Evolutionary conservation across 2,329 filamentous ascomycete species (phyloP), one percentile per base, ranked within the genome.

Genomic region (Fusarium annulatum): DNA sequence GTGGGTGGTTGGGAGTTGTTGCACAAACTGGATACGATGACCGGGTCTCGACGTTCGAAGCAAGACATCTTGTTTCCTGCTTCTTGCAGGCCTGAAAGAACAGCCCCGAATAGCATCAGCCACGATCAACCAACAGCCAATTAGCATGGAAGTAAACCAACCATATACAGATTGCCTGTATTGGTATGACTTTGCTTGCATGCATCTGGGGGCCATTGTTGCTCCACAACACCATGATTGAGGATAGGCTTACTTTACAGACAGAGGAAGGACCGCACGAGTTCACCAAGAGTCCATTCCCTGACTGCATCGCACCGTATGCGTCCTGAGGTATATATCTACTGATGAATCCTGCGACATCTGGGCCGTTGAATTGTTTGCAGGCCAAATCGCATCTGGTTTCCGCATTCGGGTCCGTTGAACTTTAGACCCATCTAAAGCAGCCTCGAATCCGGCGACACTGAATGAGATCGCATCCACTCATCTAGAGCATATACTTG

Each of bases 351-450:
- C 34, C 57, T 34, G 12, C 28, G 26, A 60, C 26, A 19, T 61
- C 38, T 46, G 59, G 30, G 42, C 48, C 38, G 12, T 64, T 57
- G 45, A 59, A 39, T 36, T 73, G 68, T 45, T 74, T 72, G 64
- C 72, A 74, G 57, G 41, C n/a, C 41, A 61, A 65, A 68, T 75
- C 52, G 59, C 55, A 64, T 67, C 52, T 55, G 46, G 28, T 39
- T 75, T 67, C 72, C 73, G 61, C 69, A 67, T 69, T 73, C 48
- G 62, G 63, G 52, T 70, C 55, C 56, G 49, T 74, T 66, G 53
- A 75, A 73, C 62, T 64, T 42, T 75, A 62, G 61, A 34, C 49
- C 64, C 34, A 61, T 74, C 67, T 64, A 64, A 72, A 62, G 34
- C 51, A 74, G 72, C 62, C 61, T 73, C 69, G 46, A 66, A 61